Evolutionary conservation across 257 asterid species (phyloP).

Genomic region (Capsicum baccatum): DNA sequence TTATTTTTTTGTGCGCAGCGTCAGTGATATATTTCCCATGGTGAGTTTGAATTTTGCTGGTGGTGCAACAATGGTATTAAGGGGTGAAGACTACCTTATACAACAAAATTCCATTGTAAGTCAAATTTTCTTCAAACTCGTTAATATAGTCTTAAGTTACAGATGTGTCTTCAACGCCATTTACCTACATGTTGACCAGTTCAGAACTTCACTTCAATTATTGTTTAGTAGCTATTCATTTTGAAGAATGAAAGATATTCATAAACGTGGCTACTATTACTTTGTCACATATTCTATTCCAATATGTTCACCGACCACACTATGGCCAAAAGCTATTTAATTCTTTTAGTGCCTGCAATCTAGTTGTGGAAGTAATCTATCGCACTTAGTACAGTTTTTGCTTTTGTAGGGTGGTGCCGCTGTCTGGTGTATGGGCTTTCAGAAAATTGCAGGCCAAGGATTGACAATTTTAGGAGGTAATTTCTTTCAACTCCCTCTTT

Average conservation of each 20-base stretch:
- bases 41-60: slow-evolving; percentile 86
- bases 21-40: slow-evolving; percentile 72
- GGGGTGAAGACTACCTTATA: slow-evolving; percentile 89
- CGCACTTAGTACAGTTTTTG: not conserved
- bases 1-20: slow-evolving; percentile 43
- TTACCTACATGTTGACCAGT: not conserved
- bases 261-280: not conserved
- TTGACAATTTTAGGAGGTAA: slow-evolving; percentile 93
- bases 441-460: slow-evolving; percentile 78
- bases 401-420: slow-evolving; percentile 79
- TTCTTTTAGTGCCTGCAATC: not conserved
- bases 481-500: not conserved
- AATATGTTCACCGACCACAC: not conserved
- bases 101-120: slow-evolving; percentile 92
- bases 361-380: not conserved
- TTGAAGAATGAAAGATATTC: not conserved
- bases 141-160: not conserved
- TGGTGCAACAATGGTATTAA: slow-evolving; percentile 82
- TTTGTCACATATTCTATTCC: not conserved
- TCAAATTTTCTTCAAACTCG: slow-evolving; percentile 24
- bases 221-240: not conserved
- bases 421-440: slow-evolving; percentile 97
- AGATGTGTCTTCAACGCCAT: not conserved
- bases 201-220: not conserved
- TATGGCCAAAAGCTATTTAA: not conserved